Percentiles rank a stretch among this genome's conserved stretches.
phyloP scores from a whole-genome alignment of 2,329 filamentous ascomycete species.

The Neofusicoccum sp. region DNA sequence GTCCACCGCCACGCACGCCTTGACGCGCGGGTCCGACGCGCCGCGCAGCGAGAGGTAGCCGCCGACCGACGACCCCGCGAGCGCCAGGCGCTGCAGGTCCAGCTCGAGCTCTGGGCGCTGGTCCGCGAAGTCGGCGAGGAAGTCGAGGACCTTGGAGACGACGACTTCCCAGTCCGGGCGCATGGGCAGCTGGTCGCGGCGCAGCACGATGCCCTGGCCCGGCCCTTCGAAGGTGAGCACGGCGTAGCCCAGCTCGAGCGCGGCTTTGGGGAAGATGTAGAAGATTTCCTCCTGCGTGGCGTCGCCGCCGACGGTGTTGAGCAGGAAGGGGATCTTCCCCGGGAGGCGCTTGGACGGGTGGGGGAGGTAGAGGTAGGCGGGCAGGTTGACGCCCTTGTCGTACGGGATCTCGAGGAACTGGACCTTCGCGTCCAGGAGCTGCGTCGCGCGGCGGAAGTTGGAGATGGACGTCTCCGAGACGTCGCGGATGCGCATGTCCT shows the following conservation, averaged over 20 bases:
- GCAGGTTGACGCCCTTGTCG: not conserved
- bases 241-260: not conserved
- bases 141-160: not conserved
- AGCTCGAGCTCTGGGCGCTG: not conserved
- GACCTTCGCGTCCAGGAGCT: not conserved
- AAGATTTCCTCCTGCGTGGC: constrained; percentile 20
- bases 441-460: not conserved
- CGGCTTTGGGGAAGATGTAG: not conserved
- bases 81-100: not conserved
- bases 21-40: not conserved
- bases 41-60: not conserved
- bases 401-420: not conserved
- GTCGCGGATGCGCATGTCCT: not conserved
- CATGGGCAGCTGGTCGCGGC: not conserved
- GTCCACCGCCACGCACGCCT: not conserved
- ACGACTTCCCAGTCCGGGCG: constrained; percentile 10
- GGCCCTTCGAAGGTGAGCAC: constrained; percentile 17
- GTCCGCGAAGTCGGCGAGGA: not conserved
- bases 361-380: not conserved
- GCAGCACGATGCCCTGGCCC: not conserved
- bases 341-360: not conserved
- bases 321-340: not conserved
- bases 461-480: not conserved
- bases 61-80: not conserved
- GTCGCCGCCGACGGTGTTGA: constrained; percentile 7